Evolutionary conservation across 441 rosid species (phyloP).

Genomic region (Populus hybrid): DNA sequence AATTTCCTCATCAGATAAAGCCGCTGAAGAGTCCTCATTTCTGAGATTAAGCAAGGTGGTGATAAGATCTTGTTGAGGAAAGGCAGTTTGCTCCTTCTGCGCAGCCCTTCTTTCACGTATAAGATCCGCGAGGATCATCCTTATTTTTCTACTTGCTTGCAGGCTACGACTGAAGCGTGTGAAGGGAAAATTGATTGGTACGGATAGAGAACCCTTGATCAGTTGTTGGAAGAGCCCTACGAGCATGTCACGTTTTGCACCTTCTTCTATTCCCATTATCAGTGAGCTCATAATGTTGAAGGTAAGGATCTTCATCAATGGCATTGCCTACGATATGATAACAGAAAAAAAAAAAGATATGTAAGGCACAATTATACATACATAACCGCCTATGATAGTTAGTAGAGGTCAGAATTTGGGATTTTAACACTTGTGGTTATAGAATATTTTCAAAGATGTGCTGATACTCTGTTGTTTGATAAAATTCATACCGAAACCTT

Average conservation of each 20-base stretch:
- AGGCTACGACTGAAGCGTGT: too few species aligned
- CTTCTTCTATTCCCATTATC: constrained; percentile 26
- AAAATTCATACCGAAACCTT: constrained; percentile 15
- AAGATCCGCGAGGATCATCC: too few species aligned
- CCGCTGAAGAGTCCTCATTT: background rate
- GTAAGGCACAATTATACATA: too few species aligned
- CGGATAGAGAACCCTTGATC: constrained; percentile 19
- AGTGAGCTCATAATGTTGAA: constrained; percentile 32
- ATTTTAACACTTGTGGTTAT: too few species aligned
- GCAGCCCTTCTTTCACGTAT: too few species aligned
- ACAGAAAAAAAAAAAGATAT: background rate
- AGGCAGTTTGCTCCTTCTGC: background rate
- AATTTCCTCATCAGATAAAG: constrained; percentile 28
- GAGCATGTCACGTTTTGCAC: constrained; percentile 16
- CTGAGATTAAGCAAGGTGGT: constrained; percentile 17
- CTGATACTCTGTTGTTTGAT: background rate
- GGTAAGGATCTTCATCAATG: constrained; percentile 30
- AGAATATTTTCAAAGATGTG: too few species aligned
- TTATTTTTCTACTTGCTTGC: too few species aligned
- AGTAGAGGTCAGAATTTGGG: too few species aligned
- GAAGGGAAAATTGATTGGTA: constrained; percentile 5
- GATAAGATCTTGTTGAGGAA: constrained; percentile 29
- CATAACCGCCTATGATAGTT: too few species aligned
- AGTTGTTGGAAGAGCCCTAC: constrained; percentile 14
- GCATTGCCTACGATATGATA: constrained; percentile 16